phyloP scores from a whole-genome alignment of 2,329 filamentous ascomycete genomes.

The Exserohilum turcica region DNA sequence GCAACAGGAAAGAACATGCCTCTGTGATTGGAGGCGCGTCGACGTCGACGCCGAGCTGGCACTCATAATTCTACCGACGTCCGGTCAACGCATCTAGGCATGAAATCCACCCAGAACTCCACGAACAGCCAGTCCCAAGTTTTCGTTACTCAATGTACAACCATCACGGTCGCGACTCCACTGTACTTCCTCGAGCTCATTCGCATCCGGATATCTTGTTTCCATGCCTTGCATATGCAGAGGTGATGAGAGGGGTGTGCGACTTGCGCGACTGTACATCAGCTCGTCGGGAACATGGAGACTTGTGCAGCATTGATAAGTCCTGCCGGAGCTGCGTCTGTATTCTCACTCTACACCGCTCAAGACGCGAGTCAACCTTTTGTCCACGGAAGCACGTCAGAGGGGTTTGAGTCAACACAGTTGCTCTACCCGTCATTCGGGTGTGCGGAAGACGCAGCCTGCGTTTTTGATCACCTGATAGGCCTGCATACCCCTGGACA shows the following conservation, averaged over 20 bases:
- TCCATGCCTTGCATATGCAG: neutral
- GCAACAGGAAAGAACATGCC: too few relatives aligned
- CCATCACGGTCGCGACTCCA: too few relatives aligned
- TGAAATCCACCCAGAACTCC: too few relatives aligned
- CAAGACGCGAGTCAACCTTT: neutral
- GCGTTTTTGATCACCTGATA: conserved; percentile 1
- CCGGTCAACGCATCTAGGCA: too few relatives aligned
- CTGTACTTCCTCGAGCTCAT: too few relatives aligned
- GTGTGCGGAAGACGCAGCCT: conserved; percentile 1
- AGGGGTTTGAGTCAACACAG: neutral
- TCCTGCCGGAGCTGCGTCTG: neutral
- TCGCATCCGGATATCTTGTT: too few relatives aligned
- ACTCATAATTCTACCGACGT: too few relatives aligned
- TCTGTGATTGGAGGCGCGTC: too few relatives aligned
- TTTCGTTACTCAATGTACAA: too few relatives aligned
- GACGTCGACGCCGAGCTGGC: too few relatives aligned
- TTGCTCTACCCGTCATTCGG: neutral
- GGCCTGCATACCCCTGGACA: neutral
- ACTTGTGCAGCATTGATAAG: neutral
- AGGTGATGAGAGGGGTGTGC: neutral
- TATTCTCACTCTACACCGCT: neutral
- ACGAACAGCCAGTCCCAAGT: too few relatives aligned
- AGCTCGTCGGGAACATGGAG: neutral
- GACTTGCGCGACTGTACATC: neutral
- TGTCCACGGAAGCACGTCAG: neutral